Base-by-base conservation (phyloP, 139 green algal species). In the Coccomyxa sp. region DNA sequence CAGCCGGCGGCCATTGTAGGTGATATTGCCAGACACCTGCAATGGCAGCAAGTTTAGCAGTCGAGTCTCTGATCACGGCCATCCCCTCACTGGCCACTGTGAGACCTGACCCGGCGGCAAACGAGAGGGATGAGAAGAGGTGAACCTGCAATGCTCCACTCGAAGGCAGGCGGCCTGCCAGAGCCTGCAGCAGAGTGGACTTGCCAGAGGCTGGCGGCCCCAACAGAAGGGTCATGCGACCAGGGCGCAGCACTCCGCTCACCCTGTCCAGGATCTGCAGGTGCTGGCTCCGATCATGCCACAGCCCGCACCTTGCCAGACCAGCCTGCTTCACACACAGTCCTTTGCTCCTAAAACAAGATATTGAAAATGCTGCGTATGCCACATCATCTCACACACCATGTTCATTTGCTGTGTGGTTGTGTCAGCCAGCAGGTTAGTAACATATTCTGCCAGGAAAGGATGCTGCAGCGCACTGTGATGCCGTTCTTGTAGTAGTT, bases 201-300 rank as follows among this genome's bases (percentile, higher is more conserved):
- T 93, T 92, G 63, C 92, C 92, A 25, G 84, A 75, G 18, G 84
- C 82, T 16, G 92, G 92, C 0, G 92, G 91, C 15, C 91, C 92
- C 77, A 95, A 92, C 77, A 95, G 88, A 79, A 95, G 90, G 7
- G 92, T 95, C 31, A 94, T 77, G 21, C 91, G 87, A 0, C 88
- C 89, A 59, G 59, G 83, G 30, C 86, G 85, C 7, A 93, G 81
- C n/a, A 88, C 68, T 14, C 89, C 90, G 71, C 74, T 90, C 60
- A 88, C 82, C 18, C 67, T 31, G 3, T 91, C 58, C 31, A 93
- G 81, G 76, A 93, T 93, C 11, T 31, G 51, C 51, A 81, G 57
- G 18, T 13, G 78, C 51, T 63, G 16, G 15, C 32, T 58, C 31
- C 14, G 9, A 17, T 60, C 31, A 18, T 16, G 17, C 76, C 30